Evolutionary conservation across 139 green algal species (phyloP), one percentile per base, ranked within the genome.

Genomic region (Mychonastes homosphaera): DNA sequence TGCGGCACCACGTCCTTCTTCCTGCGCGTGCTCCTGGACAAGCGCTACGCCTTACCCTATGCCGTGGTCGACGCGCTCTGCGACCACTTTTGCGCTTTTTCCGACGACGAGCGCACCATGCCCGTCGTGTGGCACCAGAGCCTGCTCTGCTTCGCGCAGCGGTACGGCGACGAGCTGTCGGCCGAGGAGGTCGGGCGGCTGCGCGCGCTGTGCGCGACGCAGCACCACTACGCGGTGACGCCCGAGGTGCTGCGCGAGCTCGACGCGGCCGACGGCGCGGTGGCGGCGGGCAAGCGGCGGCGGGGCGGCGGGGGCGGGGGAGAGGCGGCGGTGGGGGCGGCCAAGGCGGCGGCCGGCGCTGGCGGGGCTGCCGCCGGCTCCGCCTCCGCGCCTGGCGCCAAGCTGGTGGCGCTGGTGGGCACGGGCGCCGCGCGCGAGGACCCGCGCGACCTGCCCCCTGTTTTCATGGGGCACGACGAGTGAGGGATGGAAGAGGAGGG

Each of bases 11-110:
- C 86, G 49, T 85, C 70, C 63, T 99, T 98, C 82, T 98, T 99
- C 79, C 90, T 99, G 30, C 76, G 83, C 15, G 82, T 94, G 51
- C 77, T 99, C 67, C 73, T 99, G 69, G 88, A 99, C 74, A 99
- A 99, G 79, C 95, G 95, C 75, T 99, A 99, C 67, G 89, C 92
- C 8, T 69, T 99, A 75, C 92, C 92, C 6, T 96, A 95, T 76
- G 2, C 13, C 29, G 71, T 79, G 19, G 72, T 82, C 4, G 75
- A 82, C 33, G 64, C 69, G 13, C 56, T 82, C 67, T 64, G 92
- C 26, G 80, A 88, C 59, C 85, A 92, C 70, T 98, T 96, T 57
- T 53, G 75, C 16, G 50, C 64, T 9, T 82, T 82, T 74, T 67
- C 49, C 12, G 66, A 77, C 13, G 92, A 98, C 40, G 75, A 89